Percentiles rank a stretch among this genome's conserved stretches.
Evolutionary conservation across 768 basidiomycete genomes (phyloP).

Genomic region (Lanmaoa pseudosensibilis): DNA sequence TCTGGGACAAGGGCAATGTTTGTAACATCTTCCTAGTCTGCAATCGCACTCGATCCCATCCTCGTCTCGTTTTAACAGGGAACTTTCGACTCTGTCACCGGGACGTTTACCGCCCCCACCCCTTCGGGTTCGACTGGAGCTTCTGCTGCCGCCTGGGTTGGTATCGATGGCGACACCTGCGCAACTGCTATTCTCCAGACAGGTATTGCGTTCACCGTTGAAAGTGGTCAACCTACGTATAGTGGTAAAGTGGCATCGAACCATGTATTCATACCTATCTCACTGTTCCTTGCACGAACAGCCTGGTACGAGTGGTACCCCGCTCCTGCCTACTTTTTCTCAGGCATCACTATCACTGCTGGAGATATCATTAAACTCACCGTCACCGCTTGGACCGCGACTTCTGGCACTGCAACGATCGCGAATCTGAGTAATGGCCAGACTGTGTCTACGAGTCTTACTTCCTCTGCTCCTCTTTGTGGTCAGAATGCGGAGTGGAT

Average conservation of each 20-base stretch:
- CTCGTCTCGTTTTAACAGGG: neutral
- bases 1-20: neutral
- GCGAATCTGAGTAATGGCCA: slow-evolving; percentile 1
- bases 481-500: slow-evolving; percentile 14
- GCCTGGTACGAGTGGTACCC: slow-evolving; percentile 17
- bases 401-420: neutral
- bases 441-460: neutral
- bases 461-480: neutral
- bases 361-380: slow-evolving; percentile 9
- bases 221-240: neutral
- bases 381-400: neutral
- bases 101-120: slow-evolving; percentile 8
- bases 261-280: neutral
- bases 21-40: neutral
- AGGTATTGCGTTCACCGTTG: neutral
- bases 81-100: slow-evolving; percentile 8
- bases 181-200: slow-evolving; percentile 1
- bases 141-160: slow-evolving; percentile 12
- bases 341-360: neutral
- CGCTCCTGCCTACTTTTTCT: neutral
- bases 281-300: neutral
- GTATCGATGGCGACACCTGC: slow-evolving; percentile 11
- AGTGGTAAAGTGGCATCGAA: neutral
- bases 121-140: neutral
- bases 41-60: neutral